Base-by-base conservation (phyloP, 257 asterid genomes). In the Ballota nigra region DNA sequence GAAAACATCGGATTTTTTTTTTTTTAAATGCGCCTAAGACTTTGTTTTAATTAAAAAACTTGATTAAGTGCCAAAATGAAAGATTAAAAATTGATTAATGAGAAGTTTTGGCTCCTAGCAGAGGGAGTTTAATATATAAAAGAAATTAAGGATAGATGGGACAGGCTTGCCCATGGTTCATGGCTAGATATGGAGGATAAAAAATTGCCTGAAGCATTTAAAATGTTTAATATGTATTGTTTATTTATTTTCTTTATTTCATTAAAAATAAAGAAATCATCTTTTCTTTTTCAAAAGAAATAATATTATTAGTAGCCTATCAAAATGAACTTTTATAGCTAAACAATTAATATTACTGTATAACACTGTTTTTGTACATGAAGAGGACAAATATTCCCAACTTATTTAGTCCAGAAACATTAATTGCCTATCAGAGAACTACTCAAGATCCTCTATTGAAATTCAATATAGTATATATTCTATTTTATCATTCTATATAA, bases 91-190 rank as follows among this genome's bases (percentile, higher is more conserved):
- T 55, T 65, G 73, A 77, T 70, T 70, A 74, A 23, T 52, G 41
- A 56, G 56, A 43, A 68, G 28, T 69, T 36, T 69, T 80, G 85
- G 81, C 62, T 28, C 22, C 66, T 75, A 70, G 83, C 65, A 18
- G 31, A 20, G 36, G 9, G 70, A 19, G 68, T 18, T 73, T 13
- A n/a, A n/a, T n/a, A n/a, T 28, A 24, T 28, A 29, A 13, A n/a
- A 8, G 56, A 68, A 40, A 75, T 28, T 43, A 82, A 26, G 70
- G 66, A 47, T 61, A 41, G 72, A 79, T 79, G 86, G 86, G 86
- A 36, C 79, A 84, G 76, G 31, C 70, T 65, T 68, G 86, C 88
- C 81, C 86, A 84, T 84, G 97, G 95, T 75, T 80, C 47, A 16
- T 81, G 83, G 77, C 68, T 36, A 71, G 80, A 68, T 55, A 28